These are phyloP conservation scores for Teratosphaeria gauchensis DNA, from an alignment of 2,329 filamentous ascomycete species.

Conservation along the genomic window DNA sequence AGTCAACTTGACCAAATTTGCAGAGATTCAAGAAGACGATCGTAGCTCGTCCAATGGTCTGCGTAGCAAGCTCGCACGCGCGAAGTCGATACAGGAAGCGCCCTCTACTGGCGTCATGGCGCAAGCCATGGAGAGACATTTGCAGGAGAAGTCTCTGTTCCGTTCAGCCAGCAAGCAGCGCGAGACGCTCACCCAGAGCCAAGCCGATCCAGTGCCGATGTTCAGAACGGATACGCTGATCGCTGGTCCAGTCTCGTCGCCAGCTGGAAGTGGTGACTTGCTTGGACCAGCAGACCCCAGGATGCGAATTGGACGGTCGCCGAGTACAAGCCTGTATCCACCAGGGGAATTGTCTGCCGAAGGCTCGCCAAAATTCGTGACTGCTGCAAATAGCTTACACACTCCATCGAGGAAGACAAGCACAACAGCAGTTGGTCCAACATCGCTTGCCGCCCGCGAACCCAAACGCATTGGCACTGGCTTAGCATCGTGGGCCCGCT, in stretches of 20 bases:
- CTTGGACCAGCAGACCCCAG: slow-evolving; percentile 6
- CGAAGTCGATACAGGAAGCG: slow-evolving; percentile 9
- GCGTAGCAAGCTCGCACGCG: slow-evolving; percentile 11
- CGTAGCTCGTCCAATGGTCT: slow-evolving; percentile 5
- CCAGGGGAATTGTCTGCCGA: neutral
- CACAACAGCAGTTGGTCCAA: neutral
- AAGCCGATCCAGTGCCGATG: slow-evolving; percentile 2
- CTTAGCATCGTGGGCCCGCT: slow-evolving; percentile 34
- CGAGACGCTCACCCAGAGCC: slow-evolving; percentile 1
- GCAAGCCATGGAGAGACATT: slow-evolving; percentile 23
- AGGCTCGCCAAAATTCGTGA: neutral
- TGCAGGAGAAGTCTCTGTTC: slow-evolving; percentile 26
- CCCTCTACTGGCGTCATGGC: slow-evolving; percentile 20
- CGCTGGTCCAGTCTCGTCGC: neutral
- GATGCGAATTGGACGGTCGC: neutral
- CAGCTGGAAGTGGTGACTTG: slow-evolving; percentile 7
- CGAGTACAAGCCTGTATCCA: neutral
- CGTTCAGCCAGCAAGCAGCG: slow-evolving; percentile 21
- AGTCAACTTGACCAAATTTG: slow-evolving; percentile 8
- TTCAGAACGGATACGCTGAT: slow-evolving; percentile 10
- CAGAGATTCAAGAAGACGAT: slow-evolving; percentile 15
- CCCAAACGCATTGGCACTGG: slow-evolving; percentile 15
- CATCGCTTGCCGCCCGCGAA: neutral
- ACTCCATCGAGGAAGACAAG: neutral
- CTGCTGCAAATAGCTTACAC: neutral